Conservation (phyloP, 2,329 filamentous ascomycete species). For the Gaeumannomyces tritici region DNA sequence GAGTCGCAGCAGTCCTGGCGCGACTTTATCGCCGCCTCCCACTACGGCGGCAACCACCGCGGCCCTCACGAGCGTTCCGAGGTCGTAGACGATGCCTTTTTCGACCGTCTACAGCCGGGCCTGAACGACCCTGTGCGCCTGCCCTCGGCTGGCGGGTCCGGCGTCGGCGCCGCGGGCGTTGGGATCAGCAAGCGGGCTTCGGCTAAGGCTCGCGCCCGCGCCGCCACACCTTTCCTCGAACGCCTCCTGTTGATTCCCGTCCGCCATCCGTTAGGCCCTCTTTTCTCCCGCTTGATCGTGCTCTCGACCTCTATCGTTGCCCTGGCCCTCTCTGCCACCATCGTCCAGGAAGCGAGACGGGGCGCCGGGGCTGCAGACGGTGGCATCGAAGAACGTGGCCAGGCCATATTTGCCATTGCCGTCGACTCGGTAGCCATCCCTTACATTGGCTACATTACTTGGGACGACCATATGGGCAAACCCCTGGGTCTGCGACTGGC, state of each 20-base stretch:
- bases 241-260: conserved; percentile 61
- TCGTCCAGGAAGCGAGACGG: conserved; percentile 46
- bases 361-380: conserved; percentile 17
- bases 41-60: conserved; percentile 29
- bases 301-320: conserved; percentile 76
- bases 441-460: conserved; percentile 89
- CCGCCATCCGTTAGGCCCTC: conserved; percentile 74
- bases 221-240: conserved; percentile 27
- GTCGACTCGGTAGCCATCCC: conserved; percentile 83
- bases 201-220: conserved; percentile 3
- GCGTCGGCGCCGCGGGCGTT: conserved; percentile 24
- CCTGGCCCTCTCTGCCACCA: conserved; percentile 64
- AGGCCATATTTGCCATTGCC: conserved; percentile 78
- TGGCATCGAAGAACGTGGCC: conserved; percentile 50
- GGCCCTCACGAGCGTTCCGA: conserved; percentile 35
- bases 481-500: conserved; percentile 79
- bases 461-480: conserved; percentile 92
- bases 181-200: background rate
- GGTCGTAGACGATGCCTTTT: conserved; percentile 33
- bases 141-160: conserved; percentile 19
- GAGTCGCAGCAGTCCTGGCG: conserved; percentile 38
- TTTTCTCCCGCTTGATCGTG: conserved; percentile 73
- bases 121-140: conserved; percentile 11
- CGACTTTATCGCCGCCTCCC: conserved; percentile 43
- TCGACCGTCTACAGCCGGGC: conserved; percentile 33